These are phyloP conservation scores for Talaromyces trachyspermus DNA, from an alignment of 495 filamentous ascomycete species.

Conservation along the genomic window DNA sequence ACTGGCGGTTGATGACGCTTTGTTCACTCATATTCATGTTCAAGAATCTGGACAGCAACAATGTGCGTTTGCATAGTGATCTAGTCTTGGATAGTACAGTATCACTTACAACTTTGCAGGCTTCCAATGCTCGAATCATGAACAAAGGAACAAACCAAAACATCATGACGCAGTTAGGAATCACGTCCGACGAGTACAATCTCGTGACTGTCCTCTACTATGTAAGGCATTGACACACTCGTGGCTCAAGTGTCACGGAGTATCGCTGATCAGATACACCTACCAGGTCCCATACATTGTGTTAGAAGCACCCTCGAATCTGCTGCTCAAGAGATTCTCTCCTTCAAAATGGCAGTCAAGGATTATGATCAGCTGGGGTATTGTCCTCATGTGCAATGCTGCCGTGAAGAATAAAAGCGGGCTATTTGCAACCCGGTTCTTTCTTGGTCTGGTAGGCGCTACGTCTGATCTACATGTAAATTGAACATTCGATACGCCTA, in stretches of 20 bases:
- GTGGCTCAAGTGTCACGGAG: background rate
- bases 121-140: constrained; percentile 37
- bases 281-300: constrained; percentile 39
- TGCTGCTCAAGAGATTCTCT: constrained; percentile 28
- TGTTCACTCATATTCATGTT: constrained; percentile 38
- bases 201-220: constrained; percentile 23
- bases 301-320: constrained; percentile 35
- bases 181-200: constrained; percentile 22
- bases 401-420: constrained; percentile 27
- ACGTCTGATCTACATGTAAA: background rate
- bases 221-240: constrained; percentile 10
- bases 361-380: constrained; percentile 28
- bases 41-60: constrained; percentile 34
- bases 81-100: background rate
- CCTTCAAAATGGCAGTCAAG: constrained; percentile 33
- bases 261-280: constrained; percentile 12
- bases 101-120: constrained; percentile 10
- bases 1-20: constrained; percentile 38
- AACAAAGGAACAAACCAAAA: constrained; percentile 26
- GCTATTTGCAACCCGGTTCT: constrained; percentile 26
- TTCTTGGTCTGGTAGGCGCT: constrained; percentile 21
- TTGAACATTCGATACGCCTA: background rate
- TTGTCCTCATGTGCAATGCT: constrained; percentile 26
- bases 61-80: constrained; percentile 24
- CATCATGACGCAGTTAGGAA: constrained; percentile 34